Base-by-base conservation (phyloP, 1,284 basidiomycete species). In the Trichosporon coremiiforme region DNA sequence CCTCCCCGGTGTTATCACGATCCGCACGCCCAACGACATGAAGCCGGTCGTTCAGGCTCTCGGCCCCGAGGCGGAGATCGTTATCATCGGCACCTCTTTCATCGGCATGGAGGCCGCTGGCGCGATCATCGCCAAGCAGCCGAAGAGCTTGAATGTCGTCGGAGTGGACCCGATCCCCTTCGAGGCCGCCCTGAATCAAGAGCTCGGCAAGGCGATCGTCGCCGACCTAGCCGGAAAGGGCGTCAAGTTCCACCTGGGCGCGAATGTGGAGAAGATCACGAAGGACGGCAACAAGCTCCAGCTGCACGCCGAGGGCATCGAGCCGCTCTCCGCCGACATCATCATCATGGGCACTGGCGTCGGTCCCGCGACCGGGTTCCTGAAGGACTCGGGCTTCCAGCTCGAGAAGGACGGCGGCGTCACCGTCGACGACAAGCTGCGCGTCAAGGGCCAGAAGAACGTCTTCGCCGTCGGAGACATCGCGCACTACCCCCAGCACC, bases 401-500 rank as follows among this genome's bases (percentile, higher is more conserved):
- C 82, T 94, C 3, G 90, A 94, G 83, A 89, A 87, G 77, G 92
- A 94, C 76, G 92, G 92, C 20, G 90, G 91, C 36, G 86, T 98
- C 71, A 87, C 86, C 25, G 94, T 96, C 20, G 92, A 97, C 81
- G 88, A 92, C 77, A 89, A 88, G 75, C 83, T 97, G 66, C 86
- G 88, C 64, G 90, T 97, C 20, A 85, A 88, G 80, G 83, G 88
- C 77, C 76, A 86, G 75, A 81, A 80, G 12, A 84, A 89, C 75
- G 88, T 97, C 6, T 98, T 89, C 80, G 95, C 95, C 5, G 89
- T 96, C 70, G 95, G 94, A 65, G 94, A 97, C 83, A 95, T 97
- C 76, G 94, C 94, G 0, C 86, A 89, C 67, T 94, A 92, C 80
- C 90, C 91, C 3, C 89, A 91, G 76, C 83, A 84, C 35, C 85